These are phyloP conservation scores for Chaetomium strumarium DNA, from an alignment of 2,329 filamentous ascomycete species.

Conservation along the genomic window DNA sequence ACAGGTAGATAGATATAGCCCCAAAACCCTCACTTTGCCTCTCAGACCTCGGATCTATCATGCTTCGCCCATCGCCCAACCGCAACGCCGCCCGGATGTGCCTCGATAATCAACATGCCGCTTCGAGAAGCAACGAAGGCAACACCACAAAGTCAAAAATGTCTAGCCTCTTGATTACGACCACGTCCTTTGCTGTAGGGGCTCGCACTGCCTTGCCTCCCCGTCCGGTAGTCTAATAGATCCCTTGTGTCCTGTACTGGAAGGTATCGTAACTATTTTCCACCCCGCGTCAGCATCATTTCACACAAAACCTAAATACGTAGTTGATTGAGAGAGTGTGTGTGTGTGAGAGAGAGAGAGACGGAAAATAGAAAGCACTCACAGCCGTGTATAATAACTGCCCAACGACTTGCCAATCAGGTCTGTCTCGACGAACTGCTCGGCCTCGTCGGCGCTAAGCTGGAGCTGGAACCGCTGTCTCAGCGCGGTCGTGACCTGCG, in stretches of 20 bases:
- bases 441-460: constrained; percentile 74
- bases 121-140: not conserved
- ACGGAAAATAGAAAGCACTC: constrained; percentile 32
- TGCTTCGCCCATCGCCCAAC: not conserved
- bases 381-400: constrained; percentile 83
- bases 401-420: constrained; percentile 74
- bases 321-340: too few species aligned
- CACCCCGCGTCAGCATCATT: constrained; percentile 14
- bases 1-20: too few species aligned
- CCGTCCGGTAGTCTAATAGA: constrained; percentile 53
- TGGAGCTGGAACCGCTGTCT: constrained; percentile 75
- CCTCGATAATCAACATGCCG: not conserved
- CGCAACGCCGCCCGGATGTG: constrained; percentile 3
- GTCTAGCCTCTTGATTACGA: not conserved
- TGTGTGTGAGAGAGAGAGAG: not conserved
- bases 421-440: constrained; percentile 74
- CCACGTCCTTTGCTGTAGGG: not conserved
- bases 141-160: not conserved
- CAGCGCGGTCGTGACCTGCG: constrained; percentile 62
- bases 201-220: not conserved
- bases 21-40: too few species aligned
- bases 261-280: constrained; percentile 70
- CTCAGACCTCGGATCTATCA: not conserved
- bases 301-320: too few species aligned
- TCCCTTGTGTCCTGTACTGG: constrained; percentile 82